Base-by-base conservation (phyloP, 2,329 filamentous ascomycete species). In the Penicillium sclerotigenum region DNA sequence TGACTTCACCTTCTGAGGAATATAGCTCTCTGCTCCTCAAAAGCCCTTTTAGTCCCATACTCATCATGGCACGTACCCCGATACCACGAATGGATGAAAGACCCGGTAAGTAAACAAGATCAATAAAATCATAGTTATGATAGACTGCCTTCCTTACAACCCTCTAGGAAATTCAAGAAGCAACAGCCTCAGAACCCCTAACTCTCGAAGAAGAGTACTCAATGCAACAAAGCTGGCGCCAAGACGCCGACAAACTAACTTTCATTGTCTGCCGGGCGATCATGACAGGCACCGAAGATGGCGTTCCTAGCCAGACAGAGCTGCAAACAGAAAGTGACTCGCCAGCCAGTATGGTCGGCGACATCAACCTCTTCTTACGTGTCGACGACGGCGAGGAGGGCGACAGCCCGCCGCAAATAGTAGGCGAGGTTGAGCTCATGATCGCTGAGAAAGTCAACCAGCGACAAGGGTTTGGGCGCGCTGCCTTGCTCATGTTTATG, bases 1-100 rank as follows among this genome's bases (percentile, higher is more conserved):
- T 52, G 3, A 52, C 33, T 24, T 6, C 14, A 41, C 26, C n/a
- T 31, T 42, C 48, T 28, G 38, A 28, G 41, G 28, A 33, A 52
- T 24, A 52, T 24, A 95, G 90, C 87, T 18, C 76, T 95, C 31
- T 80, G 83, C 3, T 88, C 88, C 1, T 74, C 81, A 5, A 79
- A 79, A 47, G 78, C 89, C 42, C 81, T 95, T 18, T 82, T 97
- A 10, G 91, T 96, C 10, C 92, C 92, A 0, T 97, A 97, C 74
- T 87, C 87, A 60, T 75, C 80, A 36, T 88, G 86, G 68, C 93
- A 97, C 77, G 93, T 97, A 24, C 81, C 81, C 16, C 86, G 81
- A 36, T 97, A 97, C 71, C 90, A 96, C 71, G 77, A 81, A 67
- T 97, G 93, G 93, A 97, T 97, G 92, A 83, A 92, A 78, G 87